Percentiles rank a stretch among this genome's conserved stretches.
Evolutionary conservation across 2,329 filamentous ascomycete genomes (phyloP).

Genomic region (Scytalidium lignicola): DNA sequence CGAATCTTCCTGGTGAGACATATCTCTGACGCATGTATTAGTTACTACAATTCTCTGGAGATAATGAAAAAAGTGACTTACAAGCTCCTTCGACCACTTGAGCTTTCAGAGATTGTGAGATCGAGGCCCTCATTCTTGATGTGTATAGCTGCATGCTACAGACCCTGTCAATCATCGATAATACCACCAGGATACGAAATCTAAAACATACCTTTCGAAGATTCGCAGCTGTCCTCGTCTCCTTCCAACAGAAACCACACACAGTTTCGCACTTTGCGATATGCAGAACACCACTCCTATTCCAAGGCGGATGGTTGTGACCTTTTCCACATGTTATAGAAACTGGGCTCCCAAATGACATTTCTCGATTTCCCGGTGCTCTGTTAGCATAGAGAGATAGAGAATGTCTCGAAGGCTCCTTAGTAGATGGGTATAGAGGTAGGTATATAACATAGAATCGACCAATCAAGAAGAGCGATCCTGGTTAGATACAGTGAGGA

Average conservation of each 20-base stretch:
- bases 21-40: neutral
- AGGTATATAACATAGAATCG: neutral
- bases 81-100: constrained; percentile 22
- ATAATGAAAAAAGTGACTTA: constrained; percentile 7
- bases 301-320: constrained; percentile 24
- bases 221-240: constrained; percentile 25
- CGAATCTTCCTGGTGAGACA: neutral
- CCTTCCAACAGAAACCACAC: constrained; percentile 26
- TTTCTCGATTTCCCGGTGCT: neutral
- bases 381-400: neutral
- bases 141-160: constrained; percentile 24
- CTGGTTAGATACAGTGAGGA: too few species aligned
- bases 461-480: neutral
- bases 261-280: constrained; percentile 24
- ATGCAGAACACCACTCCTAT: constrained; percentile 19
- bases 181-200: neutral
- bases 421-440: too few species aligned
- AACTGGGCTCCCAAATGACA: neutral
- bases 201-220: constrained; percentile 19
- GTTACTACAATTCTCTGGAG: neutral
- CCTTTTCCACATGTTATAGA: constrained; percentile 19
- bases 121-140: constrained; percentile 24
- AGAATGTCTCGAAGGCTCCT: too few species aligned
- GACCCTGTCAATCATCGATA: constrained; percentile 6
- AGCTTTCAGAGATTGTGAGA: constrained; percentile 22